phyloP scores from a whole-genome alignment of 2,329 filamentous ascomycete species.

The Colletotrichum gloeosporioides region DNA sequence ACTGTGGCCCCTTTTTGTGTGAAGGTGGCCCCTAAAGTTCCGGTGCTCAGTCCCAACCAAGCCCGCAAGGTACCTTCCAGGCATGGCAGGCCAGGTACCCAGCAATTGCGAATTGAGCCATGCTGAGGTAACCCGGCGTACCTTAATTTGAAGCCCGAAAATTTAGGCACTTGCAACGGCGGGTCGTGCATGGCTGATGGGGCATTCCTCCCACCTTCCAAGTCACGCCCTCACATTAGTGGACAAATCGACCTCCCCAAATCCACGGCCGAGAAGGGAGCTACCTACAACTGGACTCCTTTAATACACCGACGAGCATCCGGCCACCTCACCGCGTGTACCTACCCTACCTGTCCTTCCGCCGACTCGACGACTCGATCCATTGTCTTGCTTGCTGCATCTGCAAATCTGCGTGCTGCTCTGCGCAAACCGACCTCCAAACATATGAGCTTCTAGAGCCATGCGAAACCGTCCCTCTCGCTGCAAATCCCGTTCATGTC shows the following conservation, averaged over 20 bases:
- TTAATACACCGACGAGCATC: constrained; percentile 1
- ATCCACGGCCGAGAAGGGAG: constrained; percentile 16
- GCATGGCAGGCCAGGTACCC: neutral
- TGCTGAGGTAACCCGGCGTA: constrained; percentile 14
- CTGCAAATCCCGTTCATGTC: constrained; percentile 29
- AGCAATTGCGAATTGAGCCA: neutral
- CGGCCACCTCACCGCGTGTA: constrained; percentile 1
- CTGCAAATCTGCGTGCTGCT: constrained; percentile 10
- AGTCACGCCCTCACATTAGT: constrained; percentile 22
- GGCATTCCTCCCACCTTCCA: constrained; percentile 20
- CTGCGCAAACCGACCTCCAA: neutral
- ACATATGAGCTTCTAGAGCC: constrained; percentile 20
- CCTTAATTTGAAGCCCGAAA: constrained; percentile 17
- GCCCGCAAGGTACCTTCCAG: neutral
- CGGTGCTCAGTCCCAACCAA: neutral
- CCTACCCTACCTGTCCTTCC: neutral
- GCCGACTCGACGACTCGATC: neutral
- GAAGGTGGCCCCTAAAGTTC: neutral
- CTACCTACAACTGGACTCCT: neutral
- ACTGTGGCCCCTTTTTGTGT: neutral
- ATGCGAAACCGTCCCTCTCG: constrained; percentile 28
- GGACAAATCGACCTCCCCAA: constrained; percentile 15
- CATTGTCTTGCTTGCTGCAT: constrained; percentile 2
- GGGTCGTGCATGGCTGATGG: constrained; percentile 13
- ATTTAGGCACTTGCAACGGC: constrained; percentile 17